A percentile compares a stretch with the other conserved stretches of the same genome.
phyloP scores from a whole-genome alignment of 352 stramenopile genomes.

The Pythium pyrilobum region DNA sequence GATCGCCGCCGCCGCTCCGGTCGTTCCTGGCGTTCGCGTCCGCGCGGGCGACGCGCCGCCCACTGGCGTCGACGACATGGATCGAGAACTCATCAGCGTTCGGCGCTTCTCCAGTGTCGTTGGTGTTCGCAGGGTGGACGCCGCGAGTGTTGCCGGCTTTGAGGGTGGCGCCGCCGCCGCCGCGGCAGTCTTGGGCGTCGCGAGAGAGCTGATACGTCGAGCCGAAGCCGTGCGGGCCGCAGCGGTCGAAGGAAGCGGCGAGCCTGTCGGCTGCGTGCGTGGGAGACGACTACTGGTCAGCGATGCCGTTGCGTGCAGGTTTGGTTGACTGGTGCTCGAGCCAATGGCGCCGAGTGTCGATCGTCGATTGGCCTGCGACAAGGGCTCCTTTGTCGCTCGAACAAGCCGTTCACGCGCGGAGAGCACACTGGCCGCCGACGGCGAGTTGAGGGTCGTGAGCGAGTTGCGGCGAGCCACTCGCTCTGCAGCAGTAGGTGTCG shows the following conservation, averaged over 20 bases:
- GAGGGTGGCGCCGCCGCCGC: not conserved
- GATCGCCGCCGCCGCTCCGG: not conserved
- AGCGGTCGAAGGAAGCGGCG: not conserved
- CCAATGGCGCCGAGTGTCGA: conserved; percentile 21
- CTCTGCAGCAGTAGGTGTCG: conserved; percentile 6
- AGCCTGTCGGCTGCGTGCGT: not conserved
- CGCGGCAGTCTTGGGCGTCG: conserved; percentile 3
- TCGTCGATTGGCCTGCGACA: conserved; percentile 13
- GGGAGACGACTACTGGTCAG: conserved; percentile 2
- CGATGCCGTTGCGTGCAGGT: not conserved
- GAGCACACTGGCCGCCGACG: conserved; percentile 9
- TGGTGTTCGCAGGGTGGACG: conserved; percentile 1
- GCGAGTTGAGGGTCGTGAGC: conserved; percentile 20
- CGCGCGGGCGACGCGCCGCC: not conserved
- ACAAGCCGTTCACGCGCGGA: conserved; percentile 19
- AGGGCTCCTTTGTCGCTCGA: conserved; percentile 7
- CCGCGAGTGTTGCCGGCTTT: not conserved
- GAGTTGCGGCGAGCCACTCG: conserved; percentile 19
- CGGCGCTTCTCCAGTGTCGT: conserved; percentile 15
- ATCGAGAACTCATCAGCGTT: conserved; percentile 10
- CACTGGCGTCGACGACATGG: conserved; percentile 15
- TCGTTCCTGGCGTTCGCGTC: not conserved
- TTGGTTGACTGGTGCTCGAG: conserved; percentile 10
- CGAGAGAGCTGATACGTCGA: conserved; percentile 11
- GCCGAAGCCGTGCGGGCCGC: conserved; percentile 2